phyloP scores from a whole-genome alignment of 2,329 filamentous ascomycete genomes.

The Fusarium graminum region DNA sequence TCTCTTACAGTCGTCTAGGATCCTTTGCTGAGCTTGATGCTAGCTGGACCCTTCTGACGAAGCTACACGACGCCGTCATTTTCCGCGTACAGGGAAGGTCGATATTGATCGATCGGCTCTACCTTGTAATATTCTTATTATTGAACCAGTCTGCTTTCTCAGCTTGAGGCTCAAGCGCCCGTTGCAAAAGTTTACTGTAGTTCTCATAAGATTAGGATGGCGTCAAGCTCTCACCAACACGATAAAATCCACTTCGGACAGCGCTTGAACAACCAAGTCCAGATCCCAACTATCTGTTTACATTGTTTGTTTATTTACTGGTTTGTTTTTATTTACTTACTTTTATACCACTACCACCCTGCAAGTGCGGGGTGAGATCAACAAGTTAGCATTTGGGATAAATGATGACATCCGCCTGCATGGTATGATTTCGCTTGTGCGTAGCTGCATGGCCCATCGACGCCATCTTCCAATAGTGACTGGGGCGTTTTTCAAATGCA shows the following conservation, averaged over 20 bases:
- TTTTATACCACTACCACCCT: constrained; percentile 13
- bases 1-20: not conserved
- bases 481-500: constrained; percentile 7
- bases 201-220: constrained; percentile 23
- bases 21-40: not conserved
- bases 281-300: constrained; percentile 1
- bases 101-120: not conserved
- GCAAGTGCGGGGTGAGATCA: constrained; percentile 17
- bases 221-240: constrained; percentile 11
- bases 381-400: constrained; percentile 4
- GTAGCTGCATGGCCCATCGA: constrained; percentile 25
- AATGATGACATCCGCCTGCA: constrained; percentile 23
- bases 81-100: not conserved
- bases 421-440: constrained; percentile 40
- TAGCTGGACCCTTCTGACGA: not conserved
- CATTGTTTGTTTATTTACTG: constrained; percentile 18
- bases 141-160: not conserved
- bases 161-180: constrained; percentile 13
- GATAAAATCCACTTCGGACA: not conserved
- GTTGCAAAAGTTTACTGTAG: not conserved
- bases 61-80: not conserved
- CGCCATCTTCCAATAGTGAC: constrained; percentile 31
- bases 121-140: not conserved
- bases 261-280: not conserved
- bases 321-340: constrained; percentile 25